Evolutionary conservation across 192 early-diverging fungal species (phyloP), one percentile per base, ranked within the genome.

Genomic region (Dissophora ornata): DNA sequence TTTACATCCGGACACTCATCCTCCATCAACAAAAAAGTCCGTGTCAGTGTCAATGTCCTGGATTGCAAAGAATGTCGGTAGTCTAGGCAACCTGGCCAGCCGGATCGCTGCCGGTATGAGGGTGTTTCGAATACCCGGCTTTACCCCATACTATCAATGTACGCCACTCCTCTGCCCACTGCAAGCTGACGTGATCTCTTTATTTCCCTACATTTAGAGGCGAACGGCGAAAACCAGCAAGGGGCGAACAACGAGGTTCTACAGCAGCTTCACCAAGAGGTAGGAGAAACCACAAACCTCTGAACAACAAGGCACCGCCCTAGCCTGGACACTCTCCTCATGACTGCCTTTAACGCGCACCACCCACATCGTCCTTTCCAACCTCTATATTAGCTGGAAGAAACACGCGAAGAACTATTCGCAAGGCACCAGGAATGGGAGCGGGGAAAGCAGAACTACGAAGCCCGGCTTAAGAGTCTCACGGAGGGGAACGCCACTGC

Each of bases 1-100:
- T n/a, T n/a, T n/a, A 54, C 26, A 53, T 8, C 6, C 9, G 15
- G 19, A 18, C 52, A 57, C 40, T 28, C 33, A 57, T 28, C 57
- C 26, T 59, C 42, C 46, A 11, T 41, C 12, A 24, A n/a, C 26
- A 0, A 25, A 5, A 11, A 26, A 44, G 22, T 22, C 30, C 57
- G 42, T 42, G 34, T 45, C 44, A 18, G n/a, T 45, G 52, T 46
- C 49, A 56, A 77, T 77, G 73, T 61, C 73, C 58, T 77, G 73
- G 73, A 51, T 77, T 53, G 22, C 73, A 67, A 77, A 77, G 59
- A 77, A 77, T 62, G 73, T 77, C 26, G 63, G 71, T 26, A 75
- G 50, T 60, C 63, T 74, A 46, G 57, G 71, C 51, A 75, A 65
- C 63, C 71, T 77, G 45, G 73, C 73, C 41, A 77, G 65, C 65